Evolutionary conservation across 139 green algal genomes (phyloP).

Genomic region (Chlorella vulgaris): DNA sequence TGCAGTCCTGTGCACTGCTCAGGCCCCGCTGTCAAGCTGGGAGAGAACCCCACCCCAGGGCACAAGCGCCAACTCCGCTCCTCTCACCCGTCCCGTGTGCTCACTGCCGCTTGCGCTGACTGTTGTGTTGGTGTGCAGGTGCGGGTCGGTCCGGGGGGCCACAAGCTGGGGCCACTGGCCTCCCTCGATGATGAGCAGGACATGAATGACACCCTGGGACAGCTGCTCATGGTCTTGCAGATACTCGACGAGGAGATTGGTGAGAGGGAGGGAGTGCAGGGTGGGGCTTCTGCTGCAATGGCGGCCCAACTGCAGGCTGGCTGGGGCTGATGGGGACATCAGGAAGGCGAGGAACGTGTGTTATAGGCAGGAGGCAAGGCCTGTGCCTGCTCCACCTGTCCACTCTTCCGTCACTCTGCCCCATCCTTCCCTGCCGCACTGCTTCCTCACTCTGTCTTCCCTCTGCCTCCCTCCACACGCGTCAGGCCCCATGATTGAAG

Average conservation of each 20-base stretch:
- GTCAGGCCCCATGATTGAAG: slow-evolving; percentile 57
- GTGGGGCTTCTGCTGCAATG: not conserved
- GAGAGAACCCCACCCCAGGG: too few relatives aligned
- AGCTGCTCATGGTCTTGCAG: slow-evolving; percentile 92
- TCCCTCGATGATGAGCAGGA: slow-evolving; percentile 19
- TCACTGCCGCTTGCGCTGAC: too few relatives aligned
- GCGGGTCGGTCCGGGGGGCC: not conserved
- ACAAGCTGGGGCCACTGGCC: not conserved
- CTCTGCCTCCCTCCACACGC: not conserved
- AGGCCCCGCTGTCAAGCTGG: too few relatives aligned
- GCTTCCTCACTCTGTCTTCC: not conserved
- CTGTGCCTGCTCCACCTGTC: too few relatives aligned
- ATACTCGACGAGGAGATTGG: slow-evolving; percentile 84
- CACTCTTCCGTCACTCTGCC: too few relatives aligned
- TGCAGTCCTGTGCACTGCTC: not conserved
- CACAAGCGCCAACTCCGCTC: too few relatives aligned
- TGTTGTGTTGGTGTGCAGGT: not conserved
- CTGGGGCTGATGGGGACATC: not conserved
- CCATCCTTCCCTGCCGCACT: not conserved
- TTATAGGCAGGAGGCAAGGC: too few relatives aligned
- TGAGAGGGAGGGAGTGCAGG: not conserved
- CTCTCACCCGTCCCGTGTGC: too few relatives aligned
- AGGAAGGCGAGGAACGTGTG: too few relatives aligned
- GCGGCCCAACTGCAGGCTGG: not conserved
- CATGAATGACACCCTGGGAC: slow-evolving; percentile 70